Evolutionary conservation across 1,139 yeast genomes (phyloP).

Genomic region (Taiozyma onychis): DNA sequence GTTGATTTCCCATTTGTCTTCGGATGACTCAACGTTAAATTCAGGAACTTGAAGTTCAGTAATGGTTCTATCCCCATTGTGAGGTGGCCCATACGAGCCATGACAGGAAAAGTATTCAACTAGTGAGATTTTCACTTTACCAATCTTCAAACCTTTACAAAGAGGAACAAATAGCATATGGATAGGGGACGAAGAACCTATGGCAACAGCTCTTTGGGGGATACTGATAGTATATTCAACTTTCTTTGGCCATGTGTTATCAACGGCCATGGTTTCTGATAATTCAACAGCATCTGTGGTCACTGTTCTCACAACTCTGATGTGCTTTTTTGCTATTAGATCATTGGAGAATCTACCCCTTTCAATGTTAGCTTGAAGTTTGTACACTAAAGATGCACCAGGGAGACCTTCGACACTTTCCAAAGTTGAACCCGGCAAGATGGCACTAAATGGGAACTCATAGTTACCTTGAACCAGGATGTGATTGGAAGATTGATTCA

Average conservation of each 20-base stretch:
- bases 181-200: constrained; percentile 75
- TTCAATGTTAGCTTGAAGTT: constrained; percentile 75
- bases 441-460: constrained; percentile 83
- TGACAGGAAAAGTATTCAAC: constrained; percentile 63
- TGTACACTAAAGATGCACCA: constrained; percentile 75
- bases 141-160: constrained; percentile 72
- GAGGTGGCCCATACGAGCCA: constrained; percentile 46
- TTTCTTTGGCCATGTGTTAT: constrained; percentile 93
- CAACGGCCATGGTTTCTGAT: constrained; percentile 89
- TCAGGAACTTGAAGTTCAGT: constrained; percentile 38
- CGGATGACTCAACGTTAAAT: constrained; percentile 19
- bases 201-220: constrained; percentile 85
- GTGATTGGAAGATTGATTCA: constrained; percentile 23
- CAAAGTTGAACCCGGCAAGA: constrained; percentile 78
- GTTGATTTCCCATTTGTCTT: constrained; percentile 76
- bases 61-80: constrained; percentile 55
- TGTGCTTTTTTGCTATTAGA: constrained; percentile 61
- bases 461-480: constrained; percentile 70
- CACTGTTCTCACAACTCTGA: constrained; percentile 83
- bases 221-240: constrained; percentile 85
- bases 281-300: constrained; percentile 86
- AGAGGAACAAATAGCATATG: constrained; percentile 73
- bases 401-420: constrained; percentile 92
- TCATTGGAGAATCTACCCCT: constrained; percentile 71
- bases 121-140: constrained; percentile 60